Base-by-base conservation (phyloP, 257 asterid genomes). In the Vinca minor region DNA sequence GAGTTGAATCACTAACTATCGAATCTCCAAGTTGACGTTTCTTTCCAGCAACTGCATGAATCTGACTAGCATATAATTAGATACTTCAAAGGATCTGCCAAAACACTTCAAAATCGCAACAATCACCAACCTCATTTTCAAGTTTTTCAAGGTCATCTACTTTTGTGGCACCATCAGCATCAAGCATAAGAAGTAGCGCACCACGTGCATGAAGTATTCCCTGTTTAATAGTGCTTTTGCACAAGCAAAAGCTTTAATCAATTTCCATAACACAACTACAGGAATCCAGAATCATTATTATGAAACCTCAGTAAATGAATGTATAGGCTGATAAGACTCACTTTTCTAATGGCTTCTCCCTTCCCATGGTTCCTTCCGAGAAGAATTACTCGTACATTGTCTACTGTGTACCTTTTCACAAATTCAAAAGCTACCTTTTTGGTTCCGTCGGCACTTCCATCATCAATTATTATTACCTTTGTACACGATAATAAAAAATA, bases 191-290 rank as follows among this genome's bases (percentile, higher is more conserved):
- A 71, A 90, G 86, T 55, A 93, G 83, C 79, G 83, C 95, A 69
- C 97, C 99, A 47, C 99, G 99, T 59, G 99, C 86, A 77, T 94
- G 99, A 75, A 94, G 91, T 93, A 94, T 87, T 63, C 99, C 97
- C 99, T 94, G 86, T 81, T 87, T 80, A 74, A 77, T 80, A 83
- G 76, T 82, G 91, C 95, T 89, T 83, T 89, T 87, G 79, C 84
- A 73, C 72, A 83, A 88, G 95, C 96, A 73, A 68, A 76, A 70
- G 75, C 80, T 75, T 85, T 70, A 85, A 73, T 79, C 69, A 75
- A 73, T 77, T 68, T n/a, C n/a, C 60, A 61, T n/a, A 50, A 72
- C 39, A n/a, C 39, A 42, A n/a, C 14, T 31, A 3, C 31, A 54
- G 15, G 52, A 71, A n/a, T n/a, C n/a, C n/a, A n/a, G n/a, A n/a